Percentiles rank a stretch among this genome's conserved stretches.
Evolutionary conservation across 148 eudicot genomes (phyloP).

Genomic region (Vaccinium myrtillus): DNA sequence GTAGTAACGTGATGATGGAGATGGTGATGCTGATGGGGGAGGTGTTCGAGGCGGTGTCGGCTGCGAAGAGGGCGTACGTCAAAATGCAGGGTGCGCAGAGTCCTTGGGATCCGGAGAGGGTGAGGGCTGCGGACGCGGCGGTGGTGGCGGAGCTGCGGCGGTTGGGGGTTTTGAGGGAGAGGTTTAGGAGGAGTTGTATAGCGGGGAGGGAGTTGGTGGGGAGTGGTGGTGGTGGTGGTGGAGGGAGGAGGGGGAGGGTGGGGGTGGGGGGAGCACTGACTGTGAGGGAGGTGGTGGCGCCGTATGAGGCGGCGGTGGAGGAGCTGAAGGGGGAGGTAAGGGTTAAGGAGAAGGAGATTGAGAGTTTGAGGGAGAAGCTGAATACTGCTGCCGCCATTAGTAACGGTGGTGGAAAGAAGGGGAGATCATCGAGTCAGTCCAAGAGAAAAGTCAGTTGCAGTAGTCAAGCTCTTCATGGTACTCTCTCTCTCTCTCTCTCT

Average conservation of each 20-base stretch:
- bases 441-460: constrained; percentile 46
- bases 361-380: constrained; percentile 60
- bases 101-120: constrained; percentile 88
- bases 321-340: constrained; percentile 77
- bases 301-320: constrained; percentile 88
- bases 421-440: constrained; percentile 42
- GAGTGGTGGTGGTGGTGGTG: constrained; percentile 36
- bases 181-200: constrained; percentile 56
- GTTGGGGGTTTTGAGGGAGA: constrained; percentile 72
- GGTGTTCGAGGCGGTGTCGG: constrained; percentile 69
- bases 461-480: constrained; percentile 15
- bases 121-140: constrained; percentile 76
- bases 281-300: constrained; percentile 79
- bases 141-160: constrained; percentile 83
- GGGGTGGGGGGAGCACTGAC: constrained; percentile 29
- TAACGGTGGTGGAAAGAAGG: constrained; percentile 37
- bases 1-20: constrained; percentile 21
- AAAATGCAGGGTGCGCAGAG: constrained; percentile 73
- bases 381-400: constrained; percentile 33
- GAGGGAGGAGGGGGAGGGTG: constrained; percentile 15
- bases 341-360: constrained; percentile 66
- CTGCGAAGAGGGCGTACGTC: constrained; percentile 74
- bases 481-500: constrained; percentile 14
- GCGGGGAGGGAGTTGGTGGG: constrained; percentile 22
- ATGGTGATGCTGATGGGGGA: constrained; percentile 47